phyloP scores from a whole-genome alignment of 2,329 filamentous ascomycete species.

The Phialemoniopsis sp. region DNA sequence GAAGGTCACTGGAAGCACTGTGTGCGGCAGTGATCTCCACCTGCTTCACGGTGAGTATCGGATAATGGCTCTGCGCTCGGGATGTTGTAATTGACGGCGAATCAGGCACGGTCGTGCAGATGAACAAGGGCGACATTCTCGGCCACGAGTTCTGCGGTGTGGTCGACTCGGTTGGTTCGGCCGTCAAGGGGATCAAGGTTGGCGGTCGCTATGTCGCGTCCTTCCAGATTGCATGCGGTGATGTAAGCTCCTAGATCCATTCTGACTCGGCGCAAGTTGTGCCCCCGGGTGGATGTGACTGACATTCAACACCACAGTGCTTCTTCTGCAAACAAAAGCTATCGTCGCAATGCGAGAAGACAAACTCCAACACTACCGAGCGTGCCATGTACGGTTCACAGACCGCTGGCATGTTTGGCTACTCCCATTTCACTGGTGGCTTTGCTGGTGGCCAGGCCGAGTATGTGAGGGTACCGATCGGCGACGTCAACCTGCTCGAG shows the following conservation, averaged over 20 bases:
- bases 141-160: constrained; percentile 59
- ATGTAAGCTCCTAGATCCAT: constrained; percentile 14
- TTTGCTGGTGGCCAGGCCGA: constrained; percentile 87
- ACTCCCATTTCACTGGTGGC: constrained; percentile 77
- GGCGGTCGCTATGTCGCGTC: constrained; percentile 75
- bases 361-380: constrained; percentile 67
- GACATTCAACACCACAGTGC: constrained; percentile 41
- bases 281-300: neutral
- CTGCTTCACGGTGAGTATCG: constrained; percentile 40
- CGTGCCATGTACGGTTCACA: constrained; percentile 76
- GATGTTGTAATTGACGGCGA: neutral
- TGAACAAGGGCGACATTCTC: constrained; percentile 62
- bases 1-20: constrained; percentile 63
- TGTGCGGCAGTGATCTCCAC: constrained; percentile 57
- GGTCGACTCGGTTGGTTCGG: constrained; percentile 51
- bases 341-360: constrained; percentile 75
- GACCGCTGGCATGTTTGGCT: constrained; percentile 71
- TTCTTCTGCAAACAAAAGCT: constrained; percentile 76
- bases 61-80: neutral
- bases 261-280: no score
- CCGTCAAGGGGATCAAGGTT: constrained; percentile 45
- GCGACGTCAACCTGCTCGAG: constrained; percentile 75
- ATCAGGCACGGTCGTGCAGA: constrained; percentile 45
- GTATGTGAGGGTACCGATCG: constrained; percentile 77
- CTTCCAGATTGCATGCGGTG: constrained; percentile 76